Base-by-base conservation (phyloP, 148 eudicot genomes). In the Fagopyrum homotropicum region DNA sequence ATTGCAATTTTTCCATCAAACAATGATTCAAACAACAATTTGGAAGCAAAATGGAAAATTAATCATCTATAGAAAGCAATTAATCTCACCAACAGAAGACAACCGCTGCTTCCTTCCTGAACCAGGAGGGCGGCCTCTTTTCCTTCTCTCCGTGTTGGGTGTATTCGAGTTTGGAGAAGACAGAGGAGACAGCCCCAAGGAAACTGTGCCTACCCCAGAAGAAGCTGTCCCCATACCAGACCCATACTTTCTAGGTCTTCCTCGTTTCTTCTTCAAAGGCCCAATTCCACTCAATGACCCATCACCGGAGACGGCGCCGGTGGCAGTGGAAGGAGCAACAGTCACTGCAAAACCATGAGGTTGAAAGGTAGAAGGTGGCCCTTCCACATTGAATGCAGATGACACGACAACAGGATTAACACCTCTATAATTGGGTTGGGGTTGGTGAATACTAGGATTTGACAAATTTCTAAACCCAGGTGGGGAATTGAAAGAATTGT, bases 191-290 rank as follows among this genome's bases (percentile, higher is more conserved):
- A 92, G 75, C 46, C 82, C 94, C 63, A 94, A 75, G 8, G 93
- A 72, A 81, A 92, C 82, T 44, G 83, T 80, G 73, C 83, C 79
- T 0, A 81, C 73, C 51, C 82, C 84, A 35, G 40, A 35, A 0
- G 84, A 72, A 6, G 50, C 75, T 15, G 68, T 47, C 9, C 82
- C 72, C 0, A 80, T 54, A 26, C 73, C 80, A 43, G 97, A 75
- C 19, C 96, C 97, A 81, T 95, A 95, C 14, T 95, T 95, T 71
- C 98, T 78, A 4, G 98, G 98, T 86, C 98, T 90, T n/a, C 98
- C 98, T 76, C 98, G 89, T 83, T 95, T 95, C 82, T 92, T 95
- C 91, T 89, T 95, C 15, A 70, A 64, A 19, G 89, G 77, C 56
- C 84, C 96, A 79, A 85, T 79, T 68, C 84, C 96, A 78, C 87